phyloP scores from a whole-genome alignment of 192 early-diverging fungal genomes.

The Coemansia furcata region DNA sequence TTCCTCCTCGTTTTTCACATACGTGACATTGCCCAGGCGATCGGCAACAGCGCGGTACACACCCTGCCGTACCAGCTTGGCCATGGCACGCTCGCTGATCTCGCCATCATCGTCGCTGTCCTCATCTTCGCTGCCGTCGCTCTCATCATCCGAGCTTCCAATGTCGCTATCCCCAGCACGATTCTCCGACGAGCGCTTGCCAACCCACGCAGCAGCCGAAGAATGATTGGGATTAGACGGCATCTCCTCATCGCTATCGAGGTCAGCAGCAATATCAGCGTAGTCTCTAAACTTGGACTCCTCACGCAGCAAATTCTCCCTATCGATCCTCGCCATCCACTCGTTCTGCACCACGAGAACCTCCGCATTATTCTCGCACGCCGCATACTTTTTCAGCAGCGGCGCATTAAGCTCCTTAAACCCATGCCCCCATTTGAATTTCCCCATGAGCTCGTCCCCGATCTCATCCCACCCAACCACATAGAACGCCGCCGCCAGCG shows the following conservation, averaged over 20 bases:
- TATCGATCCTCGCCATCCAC: constrained; percentile 75
- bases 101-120: constrained; percentile 3
- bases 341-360: constrained; percentile 76
- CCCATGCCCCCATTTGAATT: constrained; percentile 95
- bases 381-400: constrained; percentile 72
- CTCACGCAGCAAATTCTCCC: constrained; percentile 57
- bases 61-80: constrained; percentile 37
- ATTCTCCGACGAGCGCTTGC: background rate
- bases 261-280: constrained; percentile 10
- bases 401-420: constrained; percentile 88
- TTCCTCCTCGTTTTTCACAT: constrained; percentile 13
- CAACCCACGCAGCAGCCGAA: background rate
- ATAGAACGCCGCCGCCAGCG: constrained; percentile 90
- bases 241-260: background rate
- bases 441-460: constrained; percentile 73
- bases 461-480: constrained; percentile 76
- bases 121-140: constrained; percentile 22
- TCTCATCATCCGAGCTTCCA: background rate
- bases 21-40: constrained; percentile 40
- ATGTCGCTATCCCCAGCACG: constrained; percentile 8
- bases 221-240: constrained; percentile 19
- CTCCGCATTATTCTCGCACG: constrained; percentile 70
- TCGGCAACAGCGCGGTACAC: constrained; percentile 31
- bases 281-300: constrained; percentile 23
- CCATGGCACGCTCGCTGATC: constrained; percentile 27